These are phyloP conservation scores for Blastobotrys chiropterorum DNA, from an alignment of 805 yeast species.

Conservation along the genomic window DNA sequence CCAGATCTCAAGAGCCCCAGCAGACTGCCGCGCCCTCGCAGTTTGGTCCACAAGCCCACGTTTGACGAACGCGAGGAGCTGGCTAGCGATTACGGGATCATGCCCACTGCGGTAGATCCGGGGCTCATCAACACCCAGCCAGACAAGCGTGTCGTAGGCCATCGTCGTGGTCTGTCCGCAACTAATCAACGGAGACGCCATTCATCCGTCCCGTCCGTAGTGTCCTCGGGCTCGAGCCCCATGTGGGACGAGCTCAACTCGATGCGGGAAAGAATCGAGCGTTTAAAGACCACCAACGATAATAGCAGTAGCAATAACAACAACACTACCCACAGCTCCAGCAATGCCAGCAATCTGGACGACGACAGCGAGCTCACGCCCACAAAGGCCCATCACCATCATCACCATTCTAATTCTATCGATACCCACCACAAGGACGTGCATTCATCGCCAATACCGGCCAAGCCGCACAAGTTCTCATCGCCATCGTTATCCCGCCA, in stretches of 20 bases:
- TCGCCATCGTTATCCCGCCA: conserved; percentile 14
- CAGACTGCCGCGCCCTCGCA: background rate
- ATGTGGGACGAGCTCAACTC: conserved; percentile 12
- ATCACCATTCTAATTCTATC: background rate
- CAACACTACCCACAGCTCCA: background rate
- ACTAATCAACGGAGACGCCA: background rate
- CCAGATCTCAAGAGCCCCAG: background rate
- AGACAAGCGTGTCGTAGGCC: background rate
- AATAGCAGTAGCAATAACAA: background rate
- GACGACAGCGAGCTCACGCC: background rate
- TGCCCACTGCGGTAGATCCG: background rate
- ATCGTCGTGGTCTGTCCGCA: background rate
- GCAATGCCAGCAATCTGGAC: background rate
- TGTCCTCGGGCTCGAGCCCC: background rate
- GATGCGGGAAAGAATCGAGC: conserved; percentile 9
- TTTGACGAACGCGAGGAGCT: background rate
- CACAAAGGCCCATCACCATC: background rate
- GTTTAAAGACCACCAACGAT: conserved; percentile 1
- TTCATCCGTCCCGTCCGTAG: background rate
- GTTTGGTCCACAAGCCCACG: background rate
- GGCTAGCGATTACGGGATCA: background rate
- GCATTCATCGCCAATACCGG: background rate
- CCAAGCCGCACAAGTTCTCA: background rate
- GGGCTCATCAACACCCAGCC: background rate
- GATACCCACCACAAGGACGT: background rate